Conservation (phyloP, 805 yeast species). For the Candida ficus region DNA sequence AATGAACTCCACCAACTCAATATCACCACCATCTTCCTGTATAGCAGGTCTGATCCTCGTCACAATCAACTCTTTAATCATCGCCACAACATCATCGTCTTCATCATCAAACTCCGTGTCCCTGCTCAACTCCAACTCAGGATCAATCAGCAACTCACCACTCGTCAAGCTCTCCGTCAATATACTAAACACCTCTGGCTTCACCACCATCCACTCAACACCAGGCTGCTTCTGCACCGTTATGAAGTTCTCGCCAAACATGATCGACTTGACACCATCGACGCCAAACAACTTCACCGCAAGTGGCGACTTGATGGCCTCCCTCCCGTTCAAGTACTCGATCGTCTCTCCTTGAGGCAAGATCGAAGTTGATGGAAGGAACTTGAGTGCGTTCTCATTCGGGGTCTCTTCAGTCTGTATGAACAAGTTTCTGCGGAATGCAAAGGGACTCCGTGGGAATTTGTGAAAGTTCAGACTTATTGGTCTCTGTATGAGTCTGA, state of each 20-base stretch:
- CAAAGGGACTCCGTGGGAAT: too few species aligned
- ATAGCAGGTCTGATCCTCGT: slow-evolving; percentile 70
- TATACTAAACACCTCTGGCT: slow-evolving; percentile 55
- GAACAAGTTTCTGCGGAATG: slow-evolving; percentile 33
- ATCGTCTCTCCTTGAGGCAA: slow-evolving; percentile 60
- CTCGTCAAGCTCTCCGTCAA: slow-evolving; percentile 28
- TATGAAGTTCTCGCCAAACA: slow-evolving; percentile 81
- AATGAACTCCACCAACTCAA: slow-evolving; percentile 59
- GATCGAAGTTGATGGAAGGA: slow-evolving; percentile 69
- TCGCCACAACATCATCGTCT: slow-evolving; percentile 60
- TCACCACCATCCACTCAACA: slow-evolving; percentile 51
- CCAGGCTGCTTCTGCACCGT: slow-evolving; percentile 62
- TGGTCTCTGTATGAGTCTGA: neutral
- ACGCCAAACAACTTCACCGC: slow-evolving; percentile 70
- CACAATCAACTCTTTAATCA: slow-evolving; percentile 65
- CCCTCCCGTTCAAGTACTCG: slow-evolving; percentile 71
- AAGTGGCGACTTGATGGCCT: slow-evolving; percentile 69
- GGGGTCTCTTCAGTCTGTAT: slow-evolving; percentile 87
- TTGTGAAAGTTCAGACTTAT: too few species aligned
- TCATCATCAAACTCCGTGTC: slow-evolving; percentile 48
- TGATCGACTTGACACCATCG: slow-evolving; percentile 70
- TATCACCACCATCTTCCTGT: slow-evolving; percentile 74
- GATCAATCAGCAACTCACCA: slow-evolving; percentile 48
- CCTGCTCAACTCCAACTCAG: slow-evolving; percentile 18
- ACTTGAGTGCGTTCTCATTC: slow-evolving; percentile 80